These are phyloP conservation scores for Exsudoporus floridanus DNA, from an alignment of 1,284 basidiomycete species.

Conservation along the genomic window DNA sequence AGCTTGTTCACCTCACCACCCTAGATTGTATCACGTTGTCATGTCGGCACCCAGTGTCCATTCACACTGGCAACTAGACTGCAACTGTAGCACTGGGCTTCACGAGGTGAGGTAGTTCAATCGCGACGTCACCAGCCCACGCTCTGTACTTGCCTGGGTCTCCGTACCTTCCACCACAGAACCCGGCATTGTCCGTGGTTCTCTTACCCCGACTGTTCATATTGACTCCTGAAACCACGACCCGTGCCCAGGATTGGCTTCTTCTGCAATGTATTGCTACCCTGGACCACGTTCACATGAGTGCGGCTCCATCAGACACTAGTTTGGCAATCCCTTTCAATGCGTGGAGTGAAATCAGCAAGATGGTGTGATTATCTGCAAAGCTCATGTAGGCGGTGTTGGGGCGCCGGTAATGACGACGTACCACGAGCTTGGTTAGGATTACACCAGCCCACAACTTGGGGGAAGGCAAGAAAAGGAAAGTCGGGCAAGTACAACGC, in stretches of 20 bases:
- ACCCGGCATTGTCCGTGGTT: background rate
- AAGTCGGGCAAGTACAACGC: slow-evolving; percentile 10
- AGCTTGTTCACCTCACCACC: slow-evolving; percentile 24
- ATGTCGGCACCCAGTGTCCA: background rate
- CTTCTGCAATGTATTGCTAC: background rate
- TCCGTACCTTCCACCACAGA: background rate
- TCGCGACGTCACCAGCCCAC: too few relatives aligned
- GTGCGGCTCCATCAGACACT: background rate
- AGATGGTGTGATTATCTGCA: background rate
- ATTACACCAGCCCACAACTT: slow-evolving; percentile 1
- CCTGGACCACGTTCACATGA: background rate
- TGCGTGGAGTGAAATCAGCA: background rate
- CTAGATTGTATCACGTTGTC: background rate
- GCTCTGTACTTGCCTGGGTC: too few relatives aligned
- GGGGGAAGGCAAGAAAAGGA: slow-evolving; percentile 8
- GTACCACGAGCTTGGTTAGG: background rate
- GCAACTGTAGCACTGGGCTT: too few relatives aligned
- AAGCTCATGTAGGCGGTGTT: background rate
- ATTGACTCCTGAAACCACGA: background rate
- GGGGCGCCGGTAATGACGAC: background rate
- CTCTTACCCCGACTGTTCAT: background rate
- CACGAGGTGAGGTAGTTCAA: too few relatives aligned
- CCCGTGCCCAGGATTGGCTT: background rate
- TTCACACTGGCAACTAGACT: too few relatives aligned
- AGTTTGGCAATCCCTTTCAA: slow-evolving; percentile 7